Evolutionary conservation across 805 yeast genomes (phyloP), one percentile per base, ranked within the genome.

Genomic region (Saturnispora silvae): DNA sequence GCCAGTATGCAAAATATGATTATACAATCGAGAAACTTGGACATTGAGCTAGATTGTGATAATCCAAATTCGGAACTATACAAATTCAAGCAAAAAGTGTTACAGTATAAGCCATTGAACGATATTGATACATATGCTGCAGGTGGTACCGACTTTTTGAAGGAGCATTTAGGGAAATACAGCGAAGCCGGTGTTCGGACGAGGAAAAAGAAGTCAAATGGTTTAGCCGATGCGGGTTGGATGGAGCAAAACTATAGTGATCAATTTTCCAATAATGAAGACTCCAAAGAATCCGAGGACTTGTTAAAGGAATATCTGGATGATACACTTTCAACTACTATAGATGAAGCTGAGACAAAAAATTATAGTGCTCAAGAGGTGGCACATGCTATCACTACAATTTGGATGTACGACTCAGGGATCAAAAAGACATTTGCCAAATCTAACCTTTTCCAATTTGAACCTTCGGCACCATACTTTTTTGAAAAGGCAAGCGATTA

Each of bases 371-470:
- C 80, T 46, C 43, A 50, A n/a, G 69, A 72, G 35, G 72, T 86
- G 19, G 95, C 94, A 0, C 64, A 61, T 20, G 85, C 96, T 0
- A 77, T 89, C 18, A 52, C 55, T 25, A 57, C 60, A 38, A 63
- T 89, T 32, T 89, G 97, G 97, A 47, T 50, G 4, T 51, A 64
- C 3, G 95, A 85, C 54, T 45, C 52, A 3, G 95, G 95, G 1
- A 75, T 85, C 32, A 63, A 62, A 38, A 64, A 60, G 43, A 72
- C 81, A 56, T 75, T 64, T 50, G 57, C 57, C 10, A 65, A 77
- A 45, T 65, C 86, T 0, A 82, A 81, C 54, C 80, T 76, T 51
- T 85, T 85, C 54, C 96, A 86, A 53, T 61, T 89, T 30, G 96
- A 86, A 54, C 77, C 83, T 4, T 79, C 84, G 31, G 86, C 94